Evolutionary conservation across 2,329 filamentous ascomycete genomes (phyloP).

Genomic region (Diplodia corticola): DNA sequence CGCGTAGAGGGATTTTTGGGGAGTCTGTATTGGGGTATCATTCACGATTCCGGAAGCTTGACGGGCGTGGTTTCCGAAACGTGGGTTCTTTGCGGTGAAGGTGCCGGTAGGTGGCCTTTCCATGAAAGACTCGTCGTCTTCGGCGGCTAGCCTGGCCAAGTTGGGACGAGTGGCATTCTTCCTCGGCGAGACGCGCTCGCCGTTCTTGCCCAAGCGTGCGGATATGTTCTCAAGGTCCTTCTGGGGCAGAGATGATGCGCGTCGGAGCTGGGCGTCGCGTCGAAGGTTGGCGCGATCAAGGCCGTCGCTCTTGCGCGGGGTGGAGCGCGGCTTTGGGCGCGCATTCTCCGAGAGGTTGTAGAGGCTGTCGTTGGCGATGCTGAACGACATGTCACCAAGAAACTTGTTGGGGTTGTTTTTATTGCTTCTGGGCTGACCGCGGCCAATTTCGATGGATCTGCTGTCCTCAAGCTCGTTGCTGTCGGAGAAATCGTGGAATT

Average conservation of each 20-base stretch:
- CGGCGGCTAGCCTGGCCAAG: constrained; percentile 54
- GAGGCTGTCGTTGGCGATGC: constrained; percentile 50
- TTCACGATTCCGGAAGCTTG: constrained; percentile 42
- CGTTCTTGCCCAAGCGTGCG: constrained; percentile 38
- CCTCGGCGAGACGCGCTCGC: constrained; percentile 43
- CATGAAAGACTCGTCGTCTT: constrained; percentile 53
- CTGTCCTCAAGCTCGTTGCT: constrained; percentile 45
- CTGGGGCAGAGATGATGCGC: constrained; percentile 41
- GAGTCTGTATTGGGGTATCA: constrained; percentile 25
- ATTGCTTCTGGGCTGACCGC: constrained; percentile 48
- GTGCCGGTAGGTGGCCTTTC: constrained; percentile 51
- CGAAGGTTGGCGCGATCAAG: constrained; percentile 41
- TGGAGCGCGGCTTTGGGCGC: constrained; percentile 32
- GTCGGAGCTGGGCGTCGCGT: constrained; percentile 48
- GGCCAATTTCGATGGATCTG: constrained; percentile 59
- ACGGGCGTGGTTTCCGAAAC: constrained; percentile 51
- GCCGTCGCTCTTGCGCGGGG: constrained; percentile 35
- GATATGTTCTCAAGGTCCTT: constrained; percentile 43
- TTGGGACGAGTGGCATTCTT: constrained; percentile 36
- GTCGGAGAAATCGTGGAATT: constrained; percentile 45
- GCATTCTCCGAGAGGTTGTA: constrained; percentile 50
- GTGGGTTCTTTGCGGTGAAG: constrained; percentile 51
- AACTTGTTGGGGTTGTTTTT: constrained; percentile 40
- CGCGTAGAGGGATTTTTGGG: constrained; percentile 26
- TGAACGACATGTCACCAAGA: constrained; percentile 52